Conservation (phyloP, 1,284 basidiomycete species). For the Trametes pubescens region DNA sequence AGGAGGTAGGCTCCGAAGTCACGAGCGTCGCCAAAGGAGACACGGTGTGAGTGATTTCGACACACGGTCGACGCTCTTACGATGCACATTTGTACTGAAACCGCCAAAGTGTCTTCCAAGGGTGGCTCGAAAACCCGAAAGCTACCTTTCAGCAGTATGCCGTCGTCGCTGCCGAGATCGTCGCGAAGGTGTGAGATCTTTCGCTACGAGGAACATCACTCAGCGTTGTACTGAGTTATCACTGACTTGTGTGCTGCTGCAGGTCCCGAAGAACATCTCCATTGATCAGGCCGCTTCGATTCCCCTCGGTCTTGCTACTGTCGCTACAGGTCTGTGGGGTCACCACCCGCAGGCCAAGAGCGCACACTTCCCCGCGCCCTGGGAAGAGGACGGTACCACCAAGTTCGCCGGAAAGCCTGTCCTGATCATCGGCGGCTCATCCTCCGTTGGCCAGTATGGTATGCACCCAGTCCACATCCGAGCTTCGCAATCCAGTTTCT, state of each 20-base stretch:
- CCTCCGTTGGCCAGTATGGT: conserved; percentile 48
- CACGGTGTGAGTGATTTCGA: conserved; percentile 47
- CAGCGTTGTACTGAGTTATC: too few relatives aligned
- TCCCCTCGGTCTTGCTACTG: conserved; percentile 34
- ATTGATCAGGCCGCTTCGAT: conserved; percentile 36
- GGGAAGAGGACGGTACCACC: conserved; percentile 38
- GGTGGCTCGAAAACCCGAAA: conserved; percentile 14
- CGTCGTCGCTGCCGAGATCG: conserved; percentile 22
- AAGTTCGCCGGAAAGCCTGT: conserved; percentile 43
- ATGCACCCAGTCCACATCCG: conserved; percentile 28
- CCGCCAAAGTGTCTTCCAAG: conserved; percentile 28
- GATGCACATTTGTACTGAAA: background rate
- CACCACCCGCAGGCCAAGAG: conserved; percentile 2
- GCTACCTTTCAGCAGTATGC: conserved; percentile 38
- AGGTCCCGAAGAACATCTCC: conserved; percentile 33
- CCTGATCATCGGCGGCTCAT: conserved; percentile 46
- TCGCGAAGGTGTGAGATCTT: conserved; percentile 29
- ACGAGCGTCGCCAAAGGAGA: conserved; percentile 53
- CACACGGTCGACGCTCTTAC: background rate
- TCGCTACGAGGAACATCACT: background rate
- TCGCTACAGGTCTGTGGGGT: conserved; percentile 27
- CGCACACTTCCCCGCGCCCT: conserved; percentile 28
- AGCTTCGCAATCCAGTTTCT: background rate
- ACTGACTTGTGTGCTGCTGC: background rate
- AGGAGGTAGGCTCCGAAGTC: conserved; percentile 53